Evolutionary conservation across 805 yeast genomes (phyloP), one percentile per base, ranked within the genome.

Genomic region (Teunomyces gatunensis): DNA sequence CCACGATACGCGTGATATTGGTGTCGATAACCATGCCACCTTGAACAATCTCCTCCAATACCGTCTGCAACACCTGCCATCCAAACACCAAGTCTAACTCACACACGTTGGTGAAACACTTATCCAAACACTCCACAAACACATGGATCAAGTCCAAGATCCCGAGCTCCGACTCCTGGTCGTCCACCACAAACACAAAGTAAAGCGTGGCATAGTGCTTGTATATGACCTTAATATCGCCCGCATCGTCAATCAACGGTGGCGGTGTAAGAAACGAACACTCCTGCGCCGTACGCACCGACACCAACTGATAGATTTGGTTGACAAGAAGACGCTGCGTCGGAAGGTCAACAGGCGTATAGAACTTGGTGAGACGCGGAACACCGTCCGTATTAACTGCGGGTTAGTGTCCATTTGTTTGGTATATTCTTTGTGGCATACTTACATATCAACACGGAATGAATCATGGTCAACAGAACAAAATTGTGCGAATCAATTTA

Each of bases 11-110:
- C 21, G 71, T 61, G 17, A 90, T 89, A 55, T 85, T 89, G 1
- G 98, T 91, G 63, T 94, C 99, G 32, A 94, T 87, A 6, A 94
- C 99, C 95, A 94, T 85, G 0, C 99, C 99, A 21, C 98, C 99
- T 63, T 94, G 98, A 1, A 94, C 85, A 29, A 94, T 86, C 59
- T 94, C 98, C 58, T 85, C 94, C 42, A 91, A 66, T 1, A 92
- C 97, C 1, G 96, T 85, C 63, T 92, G 95, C 28, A 92, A 71
- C 4, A 90, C 95, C 67, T 94, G 97, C 98, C 99, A 94, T 13
- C 97, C 97, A 69, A 91, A 92, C n/a, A 94, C 97, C 52, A 94
- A 75, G 68, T 94, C 99, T 56, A 94, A 75, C 63, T 94, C 99
- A 65, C 97, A 91, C 5, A 94, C 99, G 59, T 90, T 91, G 51